Base-by-base conservation (phyloP, 192 early-diverging fungal species). In the Mortierella claussenii region DNA sequence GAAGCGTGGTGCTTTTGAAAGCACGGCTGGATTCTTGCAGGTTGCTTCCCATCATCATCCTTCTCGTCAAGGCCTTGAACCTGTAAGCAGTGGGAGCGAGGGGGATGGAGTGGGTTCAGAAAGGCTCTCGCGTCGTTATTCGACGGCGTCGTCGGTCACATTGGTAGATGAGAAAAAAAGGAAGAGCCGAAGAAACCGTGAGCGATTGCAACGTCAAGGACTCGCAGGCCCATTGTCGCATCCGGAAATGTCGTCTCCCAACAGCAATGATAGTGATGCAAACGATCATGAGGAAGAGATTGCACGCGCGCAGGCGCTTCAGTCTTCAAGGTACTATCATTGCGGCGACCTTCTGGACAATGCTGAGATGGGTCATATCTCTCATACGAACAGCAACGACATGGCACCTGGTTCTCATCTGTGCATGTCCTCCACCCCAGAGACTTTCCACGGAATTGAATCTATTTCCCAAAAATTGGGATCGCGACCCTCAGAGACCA, bases 231-330 rank as follows among this genome's bases (percentile, higher is more conserved):
- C 37, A n/a, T 49, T n/a, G 24, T 3, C 31, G 50, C 8, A 53
- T 53, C 2, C 30, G 17, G 12, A 13, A 30, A 1, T 18, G 1
- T 12, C 50, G 3, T 2, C 3, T 28, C 15, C 6, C 18, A 32
- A 18, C 9, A 33, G 7, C 28, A 18, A 15, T 32, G 15, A 15
- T 32, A 18, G 15, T 32, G 30, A 30, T 53, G 50, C 8, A 7
- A 10, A 40, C 13, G 30, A 53, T 18, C 4, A 53, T 32, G 28
- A 53, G 31, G 30, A 53, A 53, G 50, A 53, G 18, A 53, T 53
- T 2, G 50, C 50, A 10, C 24, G 50, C 24, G 50, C 18, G 15
- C 50, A 53, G 17, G 10, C 26, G 10, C 28, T 53, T 10, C 10
- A 15, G 28, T 10, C 6, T 32, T 4, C 50, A 32, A 53, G 21